Evolutionary conservation across 78 protist genomes (phyloP).

Genomic region (Mantamonas sphyraenae): DNA sequence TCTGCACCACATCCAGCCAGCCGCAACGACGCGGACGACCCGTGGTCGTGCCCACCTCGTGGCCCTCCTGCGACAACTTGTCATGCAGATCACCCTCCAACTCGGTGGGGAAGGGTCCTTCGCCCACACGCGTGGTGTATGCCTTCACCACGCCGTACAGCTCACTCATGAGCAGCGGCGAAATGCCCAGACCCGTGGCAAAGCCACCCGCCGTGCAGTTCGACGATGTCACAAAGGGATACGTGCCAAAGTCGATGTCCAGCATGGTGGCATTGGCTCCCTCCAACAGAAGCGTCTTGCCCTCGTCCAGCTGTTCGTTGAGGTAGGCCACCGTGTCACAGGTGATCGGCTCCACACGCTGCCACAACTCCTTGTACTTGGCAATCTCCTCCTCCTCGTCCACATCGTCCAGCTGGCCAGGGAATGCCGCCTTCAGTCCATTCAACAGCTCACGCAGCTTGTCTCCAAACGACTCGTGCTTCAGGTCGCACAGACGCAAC

Average conservation of each 20-base stretch:
- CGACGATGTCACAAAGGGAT: slow-evolving; percentile 88
- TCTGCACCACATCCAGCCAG: slow-evolving; percentile 76
- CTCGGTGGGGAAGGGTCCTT: slow-evolving; percentile 88
- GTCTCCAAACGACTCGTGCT: too few relatives aligned
- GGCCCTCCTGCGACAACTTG: slow-evolving; percentile 54
- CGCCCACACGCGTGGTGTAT: slow-evolving; percentile 78
- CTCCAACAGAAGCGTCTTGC: slow-evolving; percentile 58
- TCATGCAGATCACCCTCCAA: slow-evolving; percentile 31
- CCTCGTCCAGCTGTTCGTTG: slow-evolving; percentile 38
- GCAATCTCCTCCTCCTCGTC: too few relatives aligned
- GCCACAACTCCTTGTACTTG: slow-evolving; percentile 14
- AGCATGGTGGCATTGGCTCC: slow-evolving; percentile 91
- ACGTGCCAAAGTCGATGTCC: slow-evolving; percentile 88
- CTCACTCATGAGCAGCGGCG: slow-evolving; percentile 57
- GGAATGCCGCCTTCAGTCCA: too few relatives aligned
- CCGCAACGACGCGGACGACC: slow-evolving; percentile 87
- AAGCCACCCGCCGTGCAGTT: slow-evolving; percentile 52
- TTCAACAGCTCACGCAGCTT: too few relatives aligned
- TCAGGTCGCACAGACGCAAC: too few relatives aligned
- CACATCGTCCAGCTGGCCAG: too few relatives aligned
- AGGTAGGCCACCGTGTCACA: slow-evolving; percentile 64
- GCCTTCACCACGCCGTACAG: slow-evolving; percentile 89
- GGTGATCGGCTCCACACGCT: slow-evolving; percentile 58
- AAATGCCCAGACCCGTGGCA: slow-evolving; percentile 47
- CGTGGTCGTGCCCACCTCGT: slow-evolving; percentile 84